phyloP scores from a whole-genome alignment of 306 rosid species.

The Casuarina cunninghamiana region DNA sequence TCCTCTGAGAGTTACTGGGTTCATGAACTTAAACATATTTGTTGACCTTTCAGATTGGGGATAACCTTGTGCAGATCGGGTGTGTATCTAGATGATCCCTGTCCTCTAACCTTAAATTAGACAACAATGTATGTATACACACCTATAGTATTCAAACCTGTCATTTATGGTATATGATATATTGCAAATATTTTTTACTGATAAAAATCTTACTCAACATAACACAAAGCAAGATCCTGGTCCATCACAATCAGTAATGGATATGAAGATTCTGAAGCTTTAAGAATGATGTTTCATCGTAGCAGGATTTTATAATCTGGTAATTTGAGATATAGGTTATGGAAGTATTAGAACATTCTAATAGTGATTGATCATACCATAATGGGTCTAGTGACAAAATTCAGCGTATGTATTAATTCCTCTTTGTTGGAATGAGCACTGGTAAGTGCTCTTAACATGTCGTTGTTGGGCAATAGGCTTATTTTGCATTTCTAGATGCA shows the following conservation, averaged over 20 bases:
- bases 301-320: neutral
- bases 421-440: neutral
- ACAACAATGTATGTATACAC: neutral
- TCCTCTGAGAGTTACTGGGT: too few species aligned
- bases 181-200: neutral
- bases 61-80: neutral
- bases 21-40: too few species aligned
- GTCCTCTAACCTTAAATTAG: neutral
- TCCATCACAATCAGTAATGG: neutral
- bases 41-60: neutral
- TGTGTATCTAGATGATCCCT: neutral
- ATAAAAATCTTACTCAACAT: neutral
- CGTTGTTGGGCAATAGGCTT: neutral
- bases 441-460: neutral
- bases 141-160: neutral
- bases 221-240: neutral
- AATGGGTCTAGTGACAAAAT: neutral
- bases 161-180: neutral
- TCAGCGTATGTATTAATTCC: neutral
- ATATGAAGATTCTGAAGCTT: neutral
- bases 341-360: neutral
- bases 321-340: neutral
- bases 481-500: neutral
- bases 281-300: neutral
- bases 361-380: neutral